Conservation (phyloP, 768 basidiomycete genomes). For the Termitomyces sp. region DNA sequence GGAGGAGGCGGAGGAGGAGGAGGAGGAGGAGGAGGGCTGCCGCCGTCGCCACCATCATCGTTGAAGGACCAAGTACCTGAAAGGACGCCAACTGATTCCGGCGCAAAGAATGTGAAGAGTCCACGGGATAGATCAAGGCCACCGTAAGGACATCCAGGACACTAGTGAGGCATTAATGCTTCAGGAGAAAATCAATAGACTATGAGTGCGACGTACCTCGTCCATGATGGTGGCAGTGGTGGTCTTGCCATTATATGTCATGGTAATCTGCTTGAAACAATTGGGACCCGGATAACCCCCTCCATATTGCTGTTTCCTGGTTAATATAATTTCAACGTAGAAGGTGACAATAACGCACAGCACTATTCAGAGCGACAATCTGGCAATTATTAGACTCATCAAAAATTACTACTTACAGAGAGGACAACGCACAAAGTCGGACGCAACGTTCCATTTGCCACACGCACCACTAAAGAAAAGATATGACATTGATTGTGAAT, state of each 20-base stretch:
- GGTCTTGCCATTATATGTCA: conserved; percentile 54
- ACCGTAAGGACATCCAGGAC: conserved; percentile 29
- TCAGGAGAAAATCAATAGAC: conserved; percentile 13
- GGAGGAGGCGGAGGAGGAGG: background rate
- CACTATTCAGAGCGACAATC: conserved; percentile 28
- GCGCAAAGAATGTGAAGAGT: conserved; percentile 50
- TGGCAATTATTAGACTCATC: conserved; percentile 3
- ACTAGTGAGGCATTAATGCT: background rate
- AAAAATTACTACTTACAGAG: background rate
- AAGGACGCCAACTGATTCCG: conserved; percentile 38
- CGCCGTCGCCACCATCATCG: conserved; percentile 18
- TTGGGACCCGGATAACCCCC: conserved; percentile 34
- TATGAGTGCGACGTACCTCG: conserved; percentile 29
- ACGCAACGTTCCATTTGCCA: conserved; percentile 20
- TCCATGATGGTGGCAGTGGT: conserved; percentile 57
- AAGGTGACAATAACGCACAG: conserved; percentile 21
- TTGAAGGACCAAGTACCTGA: conserved; percentile 44
- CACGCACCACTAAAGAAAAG: conserved; percentile 22
- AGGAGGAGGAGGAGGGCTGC: conserved; percentile 3
- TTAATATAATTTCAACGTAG: background rate
- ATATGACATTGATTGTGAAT: background rate
- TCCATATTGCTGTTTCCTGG: conserved; percentile 47
- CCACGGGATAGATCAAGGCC: conserved; percentile 60
- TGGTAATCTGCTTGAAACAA: conserved; percentile 60
- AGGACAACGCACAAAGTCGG: conserved; percentile 21